Percentiles rank a stretch among this genome's conserved stretches.
Conservation (phyloP, 2,329 filamentous ascomycete species). For the Verticillium alfalfae region DNA sequence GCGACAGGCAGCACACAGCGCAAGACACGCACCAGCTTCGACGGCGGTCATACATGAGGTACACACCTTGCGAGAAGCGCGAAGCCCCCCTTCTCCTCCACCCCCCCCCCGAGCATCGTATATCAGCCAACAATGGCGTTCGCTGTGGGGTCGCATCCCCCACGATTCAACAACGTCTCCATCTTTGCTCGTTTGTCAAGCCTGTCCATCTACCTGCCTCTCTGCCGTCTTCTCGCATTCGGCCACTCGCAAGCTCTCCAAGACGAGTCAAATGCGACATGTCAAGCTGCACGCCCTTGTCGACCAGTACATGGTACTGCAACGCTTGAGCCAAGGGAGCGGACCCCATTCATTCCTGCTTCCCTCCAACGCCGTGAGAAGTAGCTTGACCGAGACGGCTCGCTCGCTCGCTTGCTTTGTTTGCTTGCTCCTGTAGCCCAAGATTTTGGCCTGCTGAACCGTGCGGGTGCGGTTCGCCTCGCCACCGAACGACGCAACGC, state of each 20-base stretch:
- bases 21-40: background rate
- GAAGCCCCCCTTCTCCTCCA: background rate
- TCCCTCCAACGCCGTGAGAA: background rate
- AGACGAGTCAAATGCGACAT: slow-evolving; percentile 1
- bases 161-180: background rate
- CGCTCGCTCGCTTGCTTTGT: background rate
- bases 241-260: background rate
- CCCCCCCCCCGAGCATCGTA: slow-evolving; percentile 4
- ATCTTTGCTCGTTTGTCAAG: background rate
- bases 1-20: background rate
- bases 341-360: background rate
- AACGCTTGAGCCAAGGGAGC: background rate
- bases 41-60: background rate
- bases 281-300: background rate
- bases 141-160: background rate
- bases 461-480: background rate
- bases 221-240: slow-evolving; percentile 1
- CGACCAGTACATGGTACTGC: background rate
- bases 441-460: background rate
- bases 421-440: background rate
- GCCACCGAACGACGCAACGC: background rate
- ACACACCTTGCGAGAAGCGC: slow-evolving; percentile 11
- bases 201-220: slow-evolving; percentile 2
- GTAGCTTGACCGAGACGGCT: background rate
- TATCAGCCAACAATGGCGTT: slow-evolving; percentile 9